These are phyloP conservation scores for Monilinia aucupariae DNA, from an alignment of 2,329 filamentous ascomycete genomes.

Conservation along the genomic window DNA sequence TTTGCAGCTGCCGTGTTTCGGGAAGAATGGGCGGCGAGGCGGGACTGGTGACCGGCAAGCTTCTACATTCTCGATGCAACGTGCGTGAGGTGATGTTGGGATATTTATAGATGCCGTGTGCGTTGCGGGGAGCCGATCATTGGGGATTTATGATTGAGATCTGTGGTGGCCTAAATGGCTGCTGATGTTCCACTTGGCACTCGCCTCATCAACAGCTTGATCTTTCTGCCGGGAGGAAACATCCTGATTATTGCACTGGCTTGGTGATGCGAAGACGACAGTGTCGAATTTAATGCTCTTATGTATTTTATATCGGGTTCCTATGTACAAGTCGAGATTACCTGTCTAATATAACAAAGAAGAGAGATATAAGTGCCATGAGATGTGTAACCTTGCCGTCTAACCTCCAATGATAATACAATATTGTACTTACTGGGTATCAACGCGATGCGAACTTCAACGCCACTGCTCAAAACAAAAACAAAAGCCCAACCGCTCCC, in stretches of 20 bases:
- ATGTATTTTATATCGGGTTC: neutral
- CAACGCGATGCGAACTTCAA: neutral
- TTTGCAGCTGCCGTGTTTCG: neutral
- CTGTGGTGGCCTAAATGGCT: conserved; percentile 6
- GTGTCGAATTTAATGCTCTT: neutral
- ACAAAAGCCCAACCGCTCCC: neutral
- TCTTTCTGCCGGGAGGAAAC: neutral
- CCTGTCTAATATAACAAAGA: neutral
- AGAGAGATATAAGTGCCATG: neutral
- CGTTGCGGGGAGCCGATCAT: conserved; percentile 2
- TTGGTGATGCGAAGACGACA: neutral
- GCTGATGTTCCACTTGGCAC: neutral
- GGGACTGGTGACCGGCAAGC: neutral
- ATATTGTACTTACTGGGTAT: conserved; percentile 1
- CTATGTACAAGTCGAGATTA: neutral
- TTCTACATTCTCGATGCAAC: neutral
- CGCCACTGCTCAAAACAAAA: neutral
- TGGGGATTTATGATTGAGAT: neutral
- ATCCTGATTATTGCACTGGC: neutral
- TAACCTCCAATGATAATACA: neutral
- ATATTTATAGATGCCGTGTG: conserved; percentile 5
- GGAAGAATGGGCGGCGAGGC: no score
- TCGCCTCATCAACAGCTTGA: neutral
- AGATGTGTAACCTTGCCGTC: neutral
- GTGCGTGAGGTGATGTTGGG: neutral